Evolutionary conservation across 2,329 filamentous ascomycete genomes (phyloP).

Genomic region (Pseudocercospora cruenta): DNA sequence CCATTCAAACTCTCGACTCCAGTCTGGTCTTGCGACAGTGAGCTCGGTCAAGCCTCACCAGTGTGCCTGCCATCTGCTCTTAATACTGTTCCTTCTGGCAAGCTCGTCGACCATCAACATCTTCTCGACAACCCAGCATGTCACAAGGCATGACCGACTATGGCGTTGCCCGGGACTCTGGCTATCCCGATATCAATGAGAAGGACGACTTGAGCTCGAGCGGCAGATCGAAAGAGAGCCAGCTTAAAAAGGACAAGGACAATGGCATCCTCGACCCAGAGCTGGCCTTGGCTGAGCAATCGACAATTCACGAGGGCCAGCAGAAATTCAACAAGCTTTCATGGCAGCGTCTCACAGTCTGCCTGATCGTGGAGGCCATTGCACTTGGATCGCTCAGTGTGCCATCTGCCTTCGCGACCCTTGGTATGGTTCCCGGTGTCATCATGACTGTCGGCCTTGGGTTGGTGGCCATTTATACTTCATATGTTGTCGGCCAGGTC

Average conservation of each 20-base stretch:
- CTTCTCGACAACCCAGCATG: slow-evolving; percentile 10
- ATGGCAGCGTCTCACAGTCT: slow-evolving; percentile 51
- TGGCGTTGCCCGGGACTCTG: slow-evolving; percentile 21
- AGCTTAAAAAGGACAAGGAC: slow-evolving; percentile 21
- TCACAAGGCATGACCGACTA: slow-evolving; percentile 21
- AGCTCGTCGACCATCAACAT: neutral
- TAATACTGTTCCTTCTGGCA: neutral
- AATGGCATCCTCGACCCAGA: slow-evolving; percentile 21
- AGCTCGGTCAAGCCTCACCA: neutral
- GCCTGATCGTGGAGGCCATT: slow-evolving; percentile 63
- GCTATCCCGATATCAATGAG: slow-evolving; percentile 16
- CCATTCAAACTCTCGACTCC: slow-evolving; percentile 16
- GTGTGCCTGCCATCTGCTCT: neutral
- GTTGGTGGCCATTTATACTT: slow-evolving; percentile 63
- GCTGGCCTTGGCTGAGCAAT: slow-evolving; percentile 20
- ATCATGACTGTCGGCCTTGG: slow-evolving; percentile 60
- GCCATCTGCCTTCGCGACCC: slow-evolving; percentile 57
- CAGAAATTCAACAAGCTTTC: slow-evolving; percentile 48
- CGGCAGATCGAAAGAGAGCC: slow-evolving; percentile 11
- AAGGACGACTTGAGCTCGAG: slow-evolving; percentile 18
- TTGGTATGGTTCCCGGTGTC: slow-evolving; percentile 60
- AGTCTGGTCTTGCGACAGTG: slow-evolving; percentile 1
- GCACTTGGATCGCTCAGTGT: slow-evolving; percentile 62
- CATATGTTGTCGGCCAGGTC: slow-evolving; percentile 65
- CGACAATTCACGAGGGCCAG: slow-evolving; percentile 37